Evolutionary conservation across 768 basidiomycete species (phyloP).

Genomic region (Lactarius deliciosus): DNA sequence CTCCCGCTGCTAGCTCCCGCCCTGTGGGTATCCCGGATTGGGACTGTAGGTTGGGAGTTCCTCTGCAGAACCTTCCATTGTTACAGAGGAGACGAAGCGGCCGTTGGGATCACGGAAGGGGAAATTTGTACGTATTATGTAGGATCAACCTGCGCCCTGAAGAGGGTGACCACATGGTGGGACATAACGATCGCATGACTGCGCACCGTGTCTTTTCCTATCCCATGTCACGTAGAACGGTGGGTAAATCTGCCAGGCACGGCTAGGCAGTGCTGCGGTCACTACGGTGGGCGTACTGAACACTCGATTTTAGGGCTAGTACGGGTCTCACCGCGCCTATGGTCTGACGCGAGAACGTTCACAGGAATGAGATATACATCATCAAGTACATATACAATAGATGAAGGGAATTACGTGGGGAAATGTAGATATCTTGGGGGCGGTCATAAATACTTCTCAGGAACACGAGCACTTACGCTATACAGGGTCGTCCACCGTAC

Average conservation of each 20-base stretch:
- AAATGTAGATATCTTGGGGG: background rate
- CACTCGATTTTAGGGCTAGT: background rate
- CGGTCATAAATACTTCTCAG: background rate
- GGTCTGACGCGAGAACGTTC: too few relatives aligned
- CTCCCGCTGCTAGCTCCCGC: background rate
- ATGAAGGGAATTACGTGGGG: background rate
- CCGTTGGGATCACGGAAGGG: background rate
- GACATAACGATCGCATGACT: conserved; percentile 1
- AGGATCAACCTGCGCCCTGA: background rate
- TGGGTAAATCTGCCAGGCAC: background rate
- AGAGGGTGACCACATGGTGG: background rate
- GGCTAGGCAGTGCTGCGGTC: background rate
- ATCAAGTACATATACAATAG: too few relatives aligned
- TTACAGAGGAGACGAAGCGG: background rate
- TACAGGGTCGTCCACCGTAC: background rate
- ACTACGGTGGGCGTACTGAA: background rate
- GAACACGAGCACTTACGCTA: background rate
- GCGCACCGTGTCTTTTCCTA: background rate
- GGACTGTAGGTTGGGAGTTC: conserved; percentile 16
- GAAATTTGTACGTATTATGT: background rate
- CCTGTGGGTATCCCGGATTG: background rate
- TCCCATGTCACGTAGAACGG: background rate
- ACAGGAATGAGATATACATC: too few relatives aligned
- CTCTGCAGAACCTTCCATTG: background rate
- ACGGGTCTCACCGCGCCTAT: background rate